A percentile compares a stretch with the other conserved stretches of the same genome.
Conservation (phyloP, 176 grass and related monocot species). For the Canna indica region DNA sequence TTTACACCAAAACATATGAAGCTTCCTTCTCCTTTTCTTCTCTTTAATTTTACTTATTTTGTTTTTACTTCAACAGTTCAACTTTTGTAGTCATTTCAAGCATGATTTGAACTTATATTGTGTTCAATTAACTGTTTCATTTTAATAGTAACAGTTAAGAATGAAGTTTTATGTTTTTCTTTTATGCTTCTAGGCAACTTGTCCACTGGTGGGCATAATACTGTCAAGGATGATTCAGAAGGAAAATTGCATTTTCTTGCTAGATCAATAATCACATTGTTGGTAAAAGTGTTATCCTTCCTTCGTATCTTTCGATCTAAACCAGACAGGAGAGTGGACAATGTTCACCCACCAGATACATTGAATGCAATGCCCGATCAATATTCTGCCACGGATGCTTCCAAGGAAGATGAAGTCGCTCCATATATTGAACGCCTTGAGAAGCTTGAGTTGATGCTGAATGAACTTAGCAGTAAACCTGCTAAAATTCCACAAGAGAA, state of each 20-base stretch:
- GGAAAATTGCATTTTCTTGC: conserved; percentile 29
- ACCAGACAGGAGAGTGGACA: conserved; percentile 43
- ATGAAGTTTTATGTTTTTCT: conserved; percentile 10
- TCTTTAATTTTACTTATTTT: too few relatives aligned
- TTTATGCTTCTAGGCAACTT: conserved; percentile 31
- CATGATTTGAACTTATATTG: too few relatives aligned
- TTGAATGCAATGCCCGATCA: conserved; percentile 13
- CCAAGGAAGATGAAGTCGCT: conserved; percentile 26
- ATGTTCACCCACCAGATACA: conserved; percentile 4
- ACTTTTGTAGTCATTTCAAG: too few relatives aligned
- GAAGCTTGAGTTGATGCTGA: conserved; percentile 52
- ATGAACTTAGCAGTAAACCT: conserved; percentile 54
- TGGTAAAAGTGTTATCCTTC: conserved; percentile 64
- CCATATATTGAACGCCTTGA: conserved; percentile 59
- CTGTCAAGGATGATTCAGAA: conserved; percentile 16
- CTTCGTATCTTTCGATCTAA: conserved; percentile 27
- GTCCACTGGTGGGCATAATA: conserved; percentile 13
- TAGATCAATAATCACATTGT: conserved; percentile 29
- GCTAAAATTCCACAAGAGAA: conserved; percentile 66
- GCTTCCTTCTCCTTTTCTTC: too few relatives aligned
- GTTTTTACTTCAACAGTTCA: too few relatives aligned
- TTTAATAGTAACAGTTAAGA: not conserved
- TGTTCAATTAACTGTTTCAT: not conserved
- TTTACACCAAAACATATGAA: not conserved
- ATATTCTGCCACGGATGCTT: conserved; percentile 6